These are phyloP conservation scores for Aspergillus proliferans DNA, from an alignment of 2,329 filamentous ascomycete genomes.

Conservation along the genomic window DNA sequence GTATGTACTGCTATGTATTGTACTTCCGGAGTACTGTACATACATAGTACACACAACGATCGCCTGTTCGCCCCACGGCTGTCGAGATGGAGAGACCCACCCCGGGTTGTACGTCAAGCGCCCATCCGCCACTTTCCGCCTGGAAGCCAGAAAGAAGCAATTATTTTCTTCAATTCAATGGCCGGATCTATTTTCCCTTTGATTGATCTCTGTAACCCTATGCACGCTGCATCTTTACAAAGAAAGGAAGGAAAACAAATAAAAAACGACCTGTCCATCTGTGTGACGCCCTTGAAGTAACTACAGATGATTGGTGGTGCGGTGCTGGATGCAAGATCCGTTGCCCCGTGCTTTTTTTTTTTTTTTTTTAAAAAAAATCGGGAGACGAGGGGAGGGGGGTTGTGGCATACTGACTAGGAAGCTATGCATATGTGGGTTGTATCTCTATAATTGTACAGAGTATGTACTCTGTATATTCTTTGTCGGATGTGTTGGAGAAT, in stretches of 20 bases:
- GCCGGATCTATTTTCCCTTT: constrained; percentile 2
- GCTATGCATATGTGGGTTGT: background rate
- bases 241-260: background rate
- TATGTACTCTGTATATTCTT: no score
- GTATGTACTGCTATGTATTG: no score
- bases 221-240: background rate
- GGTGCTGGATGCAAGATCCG: constrained; percentile 15
- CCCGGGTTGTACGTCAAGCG: background rate
- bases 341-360: constrained; percentile 13
- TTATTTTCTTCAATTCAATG: background rate
- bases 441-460: no score
- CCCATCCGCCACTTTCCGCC: background rate
- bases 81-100: background rate
- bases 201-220: background rate
- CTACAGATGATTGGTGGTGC: no score
- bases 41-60: background rate
- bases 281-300: no score
- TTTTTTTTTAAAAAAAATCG: background rate
- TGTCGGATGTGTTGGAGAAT: no score
- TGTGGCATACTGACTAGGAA: background rate
- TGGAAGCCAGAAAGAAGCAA: background rate
- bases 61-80: background rate
- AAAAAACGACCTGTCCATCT: no score
- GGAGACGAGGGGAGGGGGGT: constrained; percentile 2
- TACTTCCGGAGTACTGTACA: no score